Conservation (phyloP, 148 eudicot genomes). For the Rhododendron williamsianum region DNA sequence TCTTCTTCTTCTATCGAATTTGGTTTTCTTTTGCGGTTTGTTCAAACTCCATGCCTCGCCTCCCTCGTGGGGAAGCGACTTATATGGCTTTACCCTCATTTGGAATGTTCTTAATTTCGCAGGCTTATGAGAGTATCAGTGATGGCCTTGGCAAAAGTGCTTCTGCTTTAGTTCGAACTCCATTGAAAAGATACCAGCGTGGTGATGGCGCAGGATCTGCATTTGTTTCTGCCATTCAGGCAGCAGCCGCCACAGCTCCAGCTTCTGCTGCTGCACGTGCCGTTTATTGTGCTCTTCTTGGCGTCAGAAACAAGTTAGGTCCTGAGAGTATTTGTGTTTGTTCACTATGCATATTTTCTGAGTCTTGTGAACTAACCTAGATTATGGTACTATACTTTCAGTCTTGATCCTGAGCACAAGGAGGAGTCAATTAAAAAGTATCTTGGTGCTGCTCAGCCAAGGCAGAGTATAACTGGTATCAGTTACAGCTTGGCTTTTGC, state of each 20-base stretch:
- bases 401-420: constrained; percentile 89
- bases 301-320: constrained; percentile 77
- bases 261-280: constrained; percentile 96
- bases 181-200: constrained; percentile 75
- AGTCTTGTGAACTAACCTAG: neutral
- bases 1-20: neutral
- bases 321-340: neutral
- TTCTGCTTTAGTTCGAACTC: constrained; percentile 67
- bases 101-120: constrained; percentile 10
- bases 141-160: constrained; percentile 79
- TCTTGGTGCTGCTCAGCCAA: constrained; percentile 45
- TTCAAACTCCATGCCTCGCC: neutral
- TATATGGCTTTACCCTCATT: neutral
- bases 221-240: constrained; percentile 66
- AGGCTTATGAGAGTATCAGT: constrained; percentile 87
- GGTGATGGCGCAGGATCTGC: constrained; percentile 77
- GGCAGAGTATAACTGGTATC: constrained; percentile 18
- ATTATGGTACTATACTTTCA: constrained; percentile 22
- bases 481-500: neutral
- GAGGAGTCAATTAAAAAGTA: constrained; percentile 80
- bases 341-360: neutral
- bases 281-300: constrained; percentile 74
- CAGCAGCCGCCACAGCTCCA: constrained; percentile 89
- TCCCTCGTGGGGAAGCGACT: neutral
- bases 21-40: neutral